Percentiles rank a stretch among this genome's conserved stretches.
Evolutionary conservation across 2,329 filamentous ascomycete species (phyloP).

Genomic region (Xylariaceae sp.): DNA sequence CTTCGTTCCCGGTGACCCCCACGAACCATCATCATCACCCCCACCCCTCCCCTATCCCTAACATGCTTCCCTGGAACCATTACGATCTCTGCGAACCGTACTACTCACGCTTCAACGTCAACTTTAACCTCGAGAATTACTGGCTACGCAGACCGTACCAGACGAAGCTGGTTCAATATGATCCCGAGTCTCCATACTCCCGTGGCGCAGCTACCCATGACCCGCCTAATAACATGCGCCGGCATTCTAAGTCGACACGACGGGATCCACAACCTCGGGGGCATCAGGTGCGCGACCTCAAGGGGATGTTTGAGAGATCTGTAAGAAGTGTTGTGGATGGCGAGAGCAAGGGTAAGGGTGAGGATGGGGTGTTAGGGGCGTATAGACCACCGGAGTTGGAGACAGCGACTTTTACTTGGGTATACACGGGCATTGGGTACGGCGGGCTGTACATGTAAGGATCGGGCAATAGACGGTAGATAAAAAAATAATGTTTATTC

Average conservation of each 20-base stretch:
- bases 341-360: too few relatives aligned
- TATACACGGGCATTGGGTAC: conserved; percentile 25
- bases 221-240: conserved; percentile 18
- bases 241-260: conserved; percentile 23
- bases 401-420: conserved; percentile 31
- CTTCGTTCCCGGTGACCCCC: conserved; percentile 16
- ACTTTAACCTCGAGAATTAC: conserved; percentile 42
- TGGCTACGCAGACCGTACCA: conserved; percentile 40
- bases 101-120: conserved; percentile 45
- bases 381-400: conserved; percentile 25
- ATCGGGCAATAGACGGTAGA: too few relatives aligned
- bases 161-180: conserved; percentile 26
- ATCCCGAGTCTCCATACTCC: too few relatives aligned
- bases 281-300: conserved; percentile 28
- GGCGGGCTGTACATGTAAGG: too few relatives aligned
- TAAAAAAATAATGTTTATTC: too few relatives aligned
- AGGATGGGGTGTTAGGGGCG: conserved; percentile 12
- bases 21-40: conserved; percentile 36
- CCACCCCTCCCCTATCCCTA: too few relatives aligned
- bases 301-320: conserved; percentile 29
- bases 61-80: conserved; percentile 28
- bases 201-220: too few relatives aligned
- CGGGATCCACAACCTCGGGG: conserved; percentile 27
- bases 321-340: conserved; percentile 21
- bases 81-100: conserved; percentile 43